Evolutionary conservation across 2,329 filamentous ascomycete genomes (phyloP).

Genomic region (Colletotrichum chlorophyti): DNA sequence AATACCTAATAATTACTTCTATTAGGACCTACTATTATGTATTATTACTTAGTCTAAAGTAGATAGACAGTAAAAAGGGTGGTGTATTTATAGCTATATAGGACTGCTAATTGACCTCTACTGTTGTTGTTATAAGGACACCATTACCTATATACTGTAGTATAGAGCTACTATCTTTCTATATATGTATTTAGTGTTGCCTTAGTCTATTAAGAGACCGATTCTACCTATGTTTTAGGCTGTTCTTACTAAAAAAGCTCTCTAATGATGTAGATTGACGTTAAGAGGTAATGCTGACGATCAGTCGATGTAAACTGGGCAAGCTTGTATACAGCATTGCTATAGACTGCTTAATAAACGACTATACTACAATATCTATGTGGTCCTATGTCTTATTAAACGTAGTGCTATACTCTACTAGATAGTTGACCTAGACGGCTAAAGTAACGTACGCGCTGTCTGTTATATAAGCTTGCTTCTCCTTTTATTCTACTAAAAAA

Average conservation of each 20-base stretch:
- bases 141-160: not conserved
- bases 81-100: too few species aligned
- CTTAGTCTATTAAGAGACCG: too few species aligned
- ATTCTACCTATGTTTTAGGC: too few species aligned
- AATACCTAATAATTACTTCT: too few species aligned
- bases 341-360: not conserved
- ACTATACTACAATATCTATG: not conserved
- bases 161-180: too few species aligned
- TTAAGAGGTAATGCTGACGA: not conserved
- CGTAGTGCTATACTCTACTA: not conserved
- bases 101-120: not conserved
- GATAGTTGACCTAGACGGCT: not conserved
- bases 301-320: not conserved
- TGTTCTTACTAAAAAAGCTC: too few species aligned
- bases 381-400: not conserved
- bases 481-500: conserved; percentile 30
- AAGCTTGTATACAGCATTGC: not conserved
- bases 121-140: not conserved
- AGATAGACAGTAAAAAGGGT: too few species aligned
- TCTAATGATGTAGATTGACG: not conserved
- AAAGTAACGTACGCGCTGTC: not conserved
- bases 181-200: too few species aligned
- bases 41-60: too few species aligned
- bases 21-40: too few species aligned
- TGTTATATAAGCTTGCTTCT: conserved; percentile 29